These are phyloP conservation scores for Colletotrichum gigasporum DNA, from an alignment of 2,329 filamentous ascomycete species.

Conservation along the genomic window DNA sequence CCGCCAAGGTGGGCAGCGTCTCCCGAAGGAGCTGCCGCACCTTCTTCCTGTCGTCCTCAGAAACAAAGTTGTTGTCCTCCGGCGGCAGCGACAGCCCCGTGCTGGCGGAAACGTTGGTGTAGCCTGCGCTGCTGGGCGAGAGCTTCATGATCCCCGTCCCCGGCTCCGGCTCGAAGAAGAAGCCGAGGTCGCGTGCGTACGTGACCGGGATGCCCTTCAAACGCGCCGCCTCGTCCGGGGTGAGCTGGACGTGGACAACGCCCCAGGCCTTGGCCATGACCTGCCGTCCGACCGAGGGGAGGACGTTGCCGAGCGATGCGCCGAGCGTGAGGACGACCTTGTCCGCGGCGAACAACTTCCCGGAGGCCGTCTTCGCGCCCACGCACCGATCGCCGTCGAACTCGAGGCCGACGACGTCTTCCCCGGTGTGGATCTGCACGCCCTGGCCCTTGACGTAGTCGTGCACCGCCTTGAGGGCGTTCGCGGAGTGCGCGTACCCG, in stretches of 20 bases:
- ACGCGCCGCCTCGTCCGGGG: constrained; percentile 58
- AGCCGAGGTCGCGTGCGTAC: constrained; percentile 69
- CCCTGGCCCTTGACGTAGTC: constrained; percentile 45
- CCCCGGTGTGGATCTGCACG: constrained; percentile 49
- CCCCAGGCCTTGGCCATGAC: constrained; percentile 66
- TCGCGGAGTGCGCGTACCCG: constrained; percentile 65
- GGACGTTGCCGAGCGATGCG: constrained; percentile 55
- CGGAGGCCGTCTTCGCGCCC: constrained; percentile 38
- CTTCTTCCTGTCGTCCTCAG: constrained; percentile 59
- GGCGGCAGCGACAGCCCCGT: constrained; percentile 51
- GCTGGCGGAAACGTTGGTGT: constrained; percentile 51
- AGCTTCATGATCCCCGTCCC: constrained; percentile 67
- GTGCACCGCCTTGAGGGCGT: constrained; percentile 59
- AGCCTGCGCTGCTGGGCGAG: constrained; percentile 67
- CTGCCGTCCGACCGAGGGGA: constrained; percentile 57
- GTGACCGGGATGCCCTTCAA: constrained; percentile 68
- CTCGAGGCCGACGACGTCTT: constrained; percentile 48
- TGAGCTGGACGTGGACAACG: constrained; percentile 67
- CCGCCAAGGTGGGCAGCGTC: constrained; percentile 60
- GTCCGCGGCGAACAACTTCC: constrained; percentile 37
- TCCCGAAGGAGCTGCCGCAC: constrained; percentile 59
- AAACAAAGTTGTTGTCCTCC: constrained; percentile 57
- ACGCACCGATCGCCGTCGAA: constrained; percentile 43
- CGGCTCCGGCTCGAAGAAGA: constrained; percentile 72
- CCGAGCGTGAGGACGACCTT: constrained; percentile 62